Base-by-base conservation (phyloP, 805 yeast species). In the Candida tibetensis region DNA sequence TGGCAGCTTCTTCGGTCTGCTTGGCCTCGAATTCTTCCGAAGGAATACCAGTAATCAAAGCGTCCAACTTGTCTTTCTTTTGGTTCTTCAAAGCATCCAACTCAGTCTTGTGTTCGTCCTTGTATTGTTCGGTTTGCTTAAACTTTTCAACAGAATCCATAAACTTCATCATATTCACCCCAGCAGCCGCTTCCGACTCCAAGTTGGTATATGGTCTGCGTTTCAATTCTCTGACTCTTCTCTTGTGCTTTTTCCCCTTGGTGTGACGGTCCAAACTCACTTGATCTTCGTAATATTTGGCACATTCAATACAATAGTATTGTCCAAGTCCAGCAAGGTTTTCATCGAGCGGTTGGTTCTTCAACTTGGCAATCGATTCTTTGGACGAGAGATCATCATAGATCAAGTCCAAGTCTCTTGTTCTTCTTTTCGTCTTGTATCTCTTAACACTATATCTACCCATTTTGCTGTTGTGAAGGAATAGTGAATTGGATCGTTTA, bases 241-340 rank as follows among this genome's bases (percentile, higher is more conserved):
- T 77, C 60, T 85, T 90, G 64, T 93, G 99, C 5, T 81, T 74
- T 55, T 89, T 90, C 3, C 84, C 72, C 50, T 79, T 77, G 45
- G 74, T 64, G 65, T 93, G 99, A 10, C 81, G 72, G 43, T 77
- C 79, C 39, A 86, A 70, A 5, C 95, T 84, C 22, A 64, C 59
- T 31, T 84, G 88, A 40, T 82, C 81, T 58, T 90, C 96, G 55
- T 80, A 88, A 62, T 93, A 88, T 58, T 83, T 85, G 34, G 95
- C 95, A 71, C 99, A 93, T 47, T 89, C 95, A 37, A 93, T 74
- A 63, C 98, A 93, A 62, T 87, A 93, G 62, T 78, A 83, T 63
- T 93, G 98, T 12, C 96, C 99, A 48, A 93, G 66, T 1, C 99
- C 99, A 1, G 97, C 90, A 56, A 83, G 82, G 30, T 81, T 78